Evolutionary conservation across 768 basidiomycete species (phyloP).

Genomic region (Termitomyces sp.): DNA sequence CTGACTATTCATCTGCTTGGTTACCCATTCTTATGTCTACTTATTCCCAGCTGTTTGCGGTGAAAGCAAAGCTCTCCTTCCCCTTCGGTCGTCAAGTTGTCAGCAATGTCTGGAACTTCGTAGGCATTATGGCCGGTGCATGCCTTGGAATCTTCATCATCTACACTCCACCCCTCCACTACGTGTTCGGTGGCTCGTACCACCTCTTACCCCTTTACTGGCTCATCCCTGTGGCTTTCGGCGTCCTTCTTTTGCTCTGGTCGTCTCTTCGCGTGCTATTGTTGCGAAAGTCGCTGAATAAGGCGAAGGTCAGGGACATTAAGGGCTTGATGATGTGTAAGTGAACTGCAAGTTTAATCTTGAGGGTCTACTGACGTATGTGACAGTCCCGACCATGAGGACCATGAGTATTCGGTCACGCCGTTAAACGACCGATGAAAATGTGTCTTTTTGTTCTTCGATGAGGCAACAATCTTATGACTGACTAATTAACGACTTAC

Average conservation of each 20-base stretch:
- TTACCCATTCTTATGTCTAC: neutral
- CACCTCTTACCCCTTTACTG: constrained; percentile 63
- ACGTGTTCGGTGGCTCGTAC: constrained; percentile 63
- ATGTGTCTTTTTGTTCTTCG: neutral
- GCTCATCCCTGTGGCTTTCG: constrained; percentile 65
- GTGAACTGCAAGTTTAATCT: constrained; percentile 23
- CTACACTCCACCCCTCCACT: constrained; percentile 67
- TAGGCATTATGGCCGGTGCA: constrained; percentile 59
- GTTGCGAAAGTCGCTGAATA: constrained; percentile 53
- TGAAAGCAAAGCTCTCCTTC: constrained; percentile 60
- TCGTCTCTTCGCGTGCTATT: constrained; percentile 57
- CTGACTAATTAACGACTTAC: neutral
- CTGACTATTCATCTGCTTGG: neutral
- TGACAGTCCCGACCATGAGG: constrained; percentile 60
- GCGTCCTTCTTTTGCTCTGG: constrained; percentile 54
- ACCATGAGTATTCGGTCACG: constrained; percentile 61
- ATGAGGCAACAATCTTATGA: neutral
- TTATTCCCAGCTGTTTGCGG: constrained; percentile 57
- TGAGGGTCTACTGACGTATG: constrained; percentile 3
- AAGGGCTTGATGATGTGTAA: constrained; percentile 71
- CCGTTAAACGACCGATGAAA: constrained; percentile 3
- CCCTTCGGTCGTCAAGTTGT: constrained; percentile 62
- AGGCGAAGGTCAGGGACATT: constrained; percentile 60
- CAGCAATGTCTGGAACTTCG: constrained; percentile 63
- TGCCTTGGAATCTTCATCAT: constrained; percentile 66